Base-by-base conservation (phyloP, 225 moss, liverwort and hornwort species). In the Takakia lepidozioides region DNA sequence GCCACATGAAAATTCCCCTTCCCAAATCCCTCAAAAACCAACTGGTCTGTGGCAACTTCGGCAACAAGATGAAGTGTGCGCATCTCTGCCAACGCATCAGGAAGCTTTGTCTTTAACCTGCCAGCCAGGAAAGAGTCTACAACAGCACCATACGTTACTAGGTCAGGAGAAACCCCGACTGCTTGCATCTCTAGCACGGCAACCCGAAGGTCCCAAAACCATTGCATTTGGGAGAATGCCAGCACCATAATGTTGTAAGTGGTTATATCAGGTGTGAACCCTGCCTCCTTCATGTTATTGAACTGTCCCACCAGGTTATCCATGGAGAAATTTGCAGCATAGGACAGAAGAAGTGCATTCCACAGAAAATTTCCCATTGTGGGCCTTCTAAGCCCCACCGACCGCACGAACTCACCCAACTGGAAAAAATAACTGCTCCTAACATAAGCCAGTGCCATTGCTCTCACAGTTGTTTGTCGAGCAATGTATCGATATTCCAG, bases 271-370 rank as follows among this genome's bases (percentile, higher is more conserved):
- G 84, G 82, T 26, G 69, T 54, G 44, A 85, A 81, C 21, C 91
- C 91, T 0, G 70, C 61, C 25, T 78, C 73, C 29, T 74, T 91
- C 75, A 98, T 74, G 38, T 77, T 81, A 16, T 83, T 71, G 10
- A 84, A 91, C 66, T 98, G 85, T 46, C 64, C 64, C 24, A 71
- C 87, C 58, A 98, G 56, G 57, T 87, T 70, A 61, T 80, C 70
- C 85, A 98, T 87, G 8, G 76, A 71, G 37, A 98, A 98, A 52
- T 98, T 98, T 13, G 88, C 95, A 25, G 87, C 95, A 57, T 80
- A 75, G 16, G 95, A 87, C 38, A 98, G 61, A 38, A 98, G 30
- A 19, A 91, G 74, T 52, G 87, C 71, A 67, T 98, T 87, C 76
- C 90, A 91, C 5, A 98, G 77, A 54, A 68, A 60, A 47, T 79